Conservation (phyloP, 176 grass and related monocot species). For the Eragrostis nindensis region DNA sequence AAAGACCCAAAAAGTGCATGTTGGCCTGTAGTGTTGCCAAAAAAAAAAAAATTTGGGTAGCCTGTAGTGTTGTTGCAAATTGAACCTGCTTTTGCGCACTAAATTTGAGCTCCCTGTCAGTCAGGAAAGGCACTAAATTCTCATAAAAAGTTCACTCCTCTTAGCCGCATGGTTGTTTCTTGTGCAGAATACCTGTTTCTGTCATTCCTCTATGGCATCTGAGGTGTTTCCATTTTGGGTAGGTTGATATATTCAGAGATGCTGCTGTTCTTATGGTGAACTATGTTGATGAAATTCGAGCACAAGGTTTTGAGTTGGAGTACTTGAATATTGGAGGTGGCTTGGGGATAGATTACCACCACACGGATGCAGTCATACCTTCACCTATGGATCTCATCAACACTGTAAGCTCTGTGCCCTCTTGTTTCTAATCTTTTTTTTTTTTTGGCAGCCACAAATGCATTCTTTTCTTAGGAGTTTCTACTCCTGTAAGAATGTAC, state of each 20-base stretch:
- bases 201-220: background rate
- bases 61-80: background rate
- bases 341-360: slow-evolving; percentile 96
- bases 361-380: slow-evolving; percentile 72
- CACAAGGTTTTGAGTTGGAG: slow-evolving; percentile 90
- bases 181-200: background rate
- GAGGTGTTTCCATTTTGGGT: slow-evolving; percentile 25
- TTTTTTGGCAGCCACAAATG: slow-evolving; percentile 8
- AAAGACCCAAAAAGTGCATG: too few relatives aligned
- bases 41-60: too few relatives aligned
- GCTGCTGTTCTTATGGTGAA: slow-evolving; percentile 95
- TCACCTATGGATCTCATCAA: slow-evolving; percentile 96
- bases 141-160: background rate
- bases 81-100: background rate
- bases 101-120: background rate
- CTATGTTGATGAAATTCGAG: slow-evolving; percentile 87
- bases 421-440: slow-evolving; percentile 30
- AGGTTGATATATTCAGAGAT: slow-evolving; percentile 99
- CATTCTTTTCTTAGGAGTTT: slow-evolving; percentile 1
- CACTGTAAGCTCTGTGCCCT: slow-evolving; percentile 62
- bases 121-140: background rate
- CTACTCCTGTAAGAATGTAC: too few relatives aligned
- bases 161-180: background rate
- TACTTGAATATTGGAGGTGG: slow-evolving; percentile 97
- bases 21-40: background rate